Base-by-base conservation (phyloP, 2,329 filamentous ascomycete genomes). In the Magnaporthales sp. region DNA sequence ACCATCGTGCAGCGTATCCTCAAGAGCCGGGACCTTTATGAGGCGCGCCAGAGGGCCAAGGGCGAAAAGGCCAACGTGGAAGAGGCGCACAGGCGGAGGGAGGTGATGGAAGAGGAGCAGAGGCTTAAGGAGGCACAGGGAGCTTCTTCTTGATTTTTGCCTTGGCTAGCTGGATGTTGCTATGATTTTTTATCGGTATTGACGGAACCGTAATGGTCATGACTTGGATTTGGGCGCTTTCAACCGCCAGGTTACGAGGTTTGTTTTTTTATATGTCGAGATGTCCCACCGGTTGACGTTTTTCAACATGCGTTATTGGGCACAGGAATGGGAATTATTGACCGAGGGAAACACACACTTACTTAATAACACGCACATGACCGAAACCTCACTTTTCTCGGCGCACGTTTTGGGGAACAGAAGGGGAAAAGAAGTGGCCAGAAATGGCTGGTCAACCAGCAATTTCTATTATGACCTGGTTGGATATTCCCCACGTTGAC, bases 1-100 rank as follows among this genome's bases (percentile, higher is more conserved):
- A 90, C 95, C 72, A 98, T 99, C 72, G 93, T 99, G 63, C 86
- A 90, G 71, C 84, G 95, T 32, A 99, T 99, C 75, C 83, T 98
- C 82, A 91, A 89, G 77, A 93, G 92, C 73, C 84, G 93, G 38
- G 89, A 90, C 68, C 85, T 92, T 74, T 99, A 97, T 77, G 94
- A 98, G 80, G 95, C 92, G 73, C 84, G 95, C 68, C 95, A 99
- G 81, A 84, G 91, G 65, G 88, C 90, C 71, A 99, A 99, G 81
- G 91, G 93, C 11, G 86, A 92, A 70, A 99, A 99, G 80, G 89
- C 89, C 0, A 84, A 89, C 63, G 85, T 87, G 0, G 95, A 98
- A 77, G 86, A 85, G 38, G 84, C 86, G 13, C 84, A 87, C 58
- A 82, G 84, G 68, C 77, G 84, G 71, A 80, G 87, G 68, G 89